Conservation (phyloP, 345 rosid species). For the Capsella bursapastoris region DNA sequence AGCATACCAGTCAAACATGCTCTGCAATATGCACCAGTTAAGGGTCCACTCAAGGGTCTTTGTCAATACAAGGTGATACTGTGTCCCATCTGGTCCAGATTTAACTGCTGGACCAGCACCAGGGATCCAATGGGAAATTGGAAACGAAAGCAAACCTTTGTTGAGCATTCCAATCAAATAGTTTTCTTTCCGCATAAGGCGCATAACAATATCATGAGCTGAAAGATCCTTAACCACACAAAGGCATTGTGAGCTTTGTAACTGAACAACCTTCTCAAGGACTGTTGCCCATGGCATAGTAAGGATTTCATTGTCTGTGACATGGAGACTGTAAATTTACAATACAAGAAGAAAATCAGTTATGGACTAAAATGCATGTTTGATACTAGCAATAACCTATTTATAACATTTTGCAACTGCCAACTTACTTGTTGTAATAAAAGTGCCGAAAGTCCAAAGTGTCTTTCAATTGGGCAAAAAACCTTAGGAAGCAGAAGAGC, state of each 20-base stretch:
- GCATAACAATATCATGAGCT: constrained; percentile 93
- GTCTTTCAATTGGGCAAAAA: constrained; percentile 88
- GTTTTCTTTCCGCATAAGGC: constrained; percentile 98
- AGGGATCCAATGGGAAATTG: constrained; percentile 83
- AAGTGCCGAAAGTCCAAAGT: constrained; percentile 81
- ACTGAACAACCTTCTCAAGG: constrained; percentile 84
- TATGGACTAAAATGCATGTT: constrained; percentile 9
- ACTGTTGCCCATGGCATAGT: constrained; percentile 95
- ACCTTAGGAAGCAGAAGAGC: constrained; percentile 91
- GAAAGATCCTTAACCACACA: constrained; percentile 98
- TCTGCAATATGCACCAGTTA: constrained; percentile 98
- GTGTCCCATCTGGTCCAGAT: constrained; percentile 56
- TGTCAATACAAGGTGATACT: constrained; percentile 68
- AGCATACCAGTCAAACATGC: constrained; percentile 97
- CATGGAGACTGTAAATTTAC: constrained; percentile 76
- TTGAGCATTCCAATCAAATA: constrained; percentile 98
- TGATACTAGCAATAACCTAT: constrained; percentile 20
- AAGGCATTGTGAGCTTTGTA: constrained; percentile 79
- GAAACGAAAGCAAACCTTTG: constrained; percentile 94
- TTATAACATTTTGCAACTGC: constrained; percentile 6
- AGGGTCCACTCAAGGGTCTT: constrained; percentile 98
- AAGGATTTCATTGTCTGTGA: constrained; percentile 87
- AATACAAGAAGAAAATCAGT: constrained; percentile 3
- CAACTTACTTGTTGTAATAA: constrained; percentile 72
- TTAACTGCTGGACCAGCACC: constrained; percentile 90